Evolutionary conservation across 192 early-diverging fungal genomes (phyloP).

Genomic region (Jimgerdemannia flammicorona): DNA sequence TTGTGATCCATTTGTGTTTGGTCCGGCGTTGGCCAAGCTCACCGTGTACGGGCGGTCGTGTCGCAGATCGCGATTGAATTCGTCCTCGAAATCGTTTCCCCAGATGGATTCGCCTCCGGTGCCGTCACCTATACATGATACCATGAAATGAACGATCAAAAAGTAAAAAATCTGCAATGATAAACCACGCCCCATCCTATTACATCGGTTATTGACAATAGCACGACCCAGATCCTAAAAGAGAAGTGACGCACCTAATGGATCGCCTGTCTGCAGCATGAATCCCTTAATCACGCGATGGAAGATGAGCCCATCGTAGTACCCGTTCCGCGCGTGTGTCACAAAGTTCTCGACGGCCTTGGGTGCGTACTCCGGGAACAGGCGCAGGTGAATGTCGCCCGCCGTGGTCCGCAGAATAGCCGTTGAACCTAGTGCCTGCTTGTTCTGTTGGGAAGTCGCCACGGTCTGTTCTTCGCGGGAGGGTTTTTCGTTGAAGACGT

Average conservation of each 20-base stretch:
- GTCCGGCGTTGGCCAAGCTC: conserved; percentile 93
- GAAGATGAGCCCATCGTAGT: conserved; percentile 92
- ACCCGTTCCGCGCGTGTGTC: conserved; percentile 77
- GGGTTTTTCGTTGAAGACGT: conserved; percentile 98
- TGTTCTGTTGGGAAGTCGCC: conserved; percentile 59
- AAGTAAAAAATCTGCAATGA: background rate
- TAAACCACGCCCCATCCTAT: no score
- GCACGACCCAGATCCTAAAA: no score
- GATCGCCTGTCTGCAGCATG: conserved; percentile 96
- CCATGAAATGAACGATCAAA: background rate
- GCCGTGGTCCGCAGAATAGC: conserved; percentile 86
- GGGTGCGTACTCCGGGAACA: conserved; percentile 89
- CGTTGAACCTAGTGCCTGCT: conserved; percentile 58
- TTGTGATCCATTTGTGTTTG: conserved; percentile 88
- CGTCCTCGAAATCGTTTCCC: conserved; percentile 92
- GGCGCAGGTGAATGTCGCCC: conserved; percentile 86
- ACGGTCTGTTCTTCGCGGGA: conserved; percentile 93
- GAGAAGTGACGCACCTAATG: conserved; percentile 43
- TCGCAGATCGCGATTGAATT: conserved; percentile 72
- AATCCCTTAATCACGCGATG: conserved; percentile 97
- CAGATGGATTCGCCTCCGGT: conserved; percentile 94
- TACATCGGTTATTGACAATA: no score
- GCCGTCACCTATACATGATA: conserved; percentile 63
- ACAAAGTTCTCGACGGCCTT: conserved; percentile 96
- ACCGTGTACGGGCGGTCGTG: conserved; percentile 91